Percentiles rank a stretch among this genome's conserved stretches.
Evolutionary conservation across 202 grass and related monocot species (phyloP).

Genomic region (Musa balbisiana): DNA sequence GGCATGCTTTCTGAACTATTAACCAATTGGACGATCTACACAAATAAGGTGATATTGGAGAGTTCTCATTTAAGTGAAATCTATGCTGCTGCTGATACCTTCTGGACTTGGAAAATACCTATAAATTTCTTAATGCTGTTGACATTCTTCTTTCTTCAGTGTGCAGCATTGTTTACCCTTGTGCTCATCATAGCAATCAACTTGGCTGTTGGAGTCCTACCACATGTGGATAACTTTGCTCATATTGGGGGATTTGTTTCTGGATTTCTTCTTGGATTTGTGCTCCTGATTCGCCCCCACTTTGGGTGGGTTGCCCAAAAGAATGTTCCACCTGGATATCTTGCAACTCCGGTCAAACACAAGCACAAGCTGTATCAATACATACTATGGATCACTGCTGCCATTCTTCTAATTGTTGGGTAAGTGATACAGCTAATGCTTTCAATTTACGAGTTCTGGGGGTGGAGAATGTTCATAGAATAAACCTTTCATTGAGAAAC

Average conservation of each 20-base stretch:
- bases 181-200: slow-evolving; percentile 59
- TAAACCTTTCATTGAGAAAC: too few relatives aligned
- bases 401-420: slow-evolving; percentile 42
- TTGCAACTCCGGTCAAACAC: slow-evolving; percentile 22
- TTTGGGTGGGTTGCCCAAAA: slow-evolving; percentile 49
- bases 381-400: slow-evolving; percentile 48
- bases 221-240: slow-evolving; percentile 83
- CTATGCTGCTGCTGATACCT: neutral
- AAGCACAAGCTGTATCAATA: slow-evolving; percentile 83
- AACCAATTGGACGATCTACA: slow-evolving; percentile 85
- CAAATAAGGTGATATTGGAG: slow-evolving; percentile 59
- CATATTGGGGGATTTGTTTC: slow-evolving; percentile 87
- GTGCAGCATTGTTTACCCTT: slow-evolving; percentile 49
- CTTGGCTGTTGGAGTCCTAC: slow-evolving; percentile 70
- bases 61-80: neutral
- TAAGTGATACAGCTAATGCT: slow-evolving; percentile 9
- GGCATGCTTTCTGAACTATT: slow-evolving; percentile 96
- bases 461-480: too few relatives aligned
- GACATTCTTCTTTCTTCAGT: slow-evolving; percentile 31
- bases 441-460: too few relatives aligned
- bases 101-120: neutral
- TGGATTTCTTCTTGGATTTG: slow-evolving; percentile 82
- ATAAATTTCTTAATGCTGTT: slow-evolving; percentile 8
- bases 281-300: slow-evolving; percentile 69
- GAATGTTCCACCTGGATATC: slow-evolving; percentile 23